These are phyloP conservation scores for Penicillium fuscoglaucum DNA, from an alignment of 2,329 filamentous ascomycete genomes.

Conservation along the genomic window DNA sequence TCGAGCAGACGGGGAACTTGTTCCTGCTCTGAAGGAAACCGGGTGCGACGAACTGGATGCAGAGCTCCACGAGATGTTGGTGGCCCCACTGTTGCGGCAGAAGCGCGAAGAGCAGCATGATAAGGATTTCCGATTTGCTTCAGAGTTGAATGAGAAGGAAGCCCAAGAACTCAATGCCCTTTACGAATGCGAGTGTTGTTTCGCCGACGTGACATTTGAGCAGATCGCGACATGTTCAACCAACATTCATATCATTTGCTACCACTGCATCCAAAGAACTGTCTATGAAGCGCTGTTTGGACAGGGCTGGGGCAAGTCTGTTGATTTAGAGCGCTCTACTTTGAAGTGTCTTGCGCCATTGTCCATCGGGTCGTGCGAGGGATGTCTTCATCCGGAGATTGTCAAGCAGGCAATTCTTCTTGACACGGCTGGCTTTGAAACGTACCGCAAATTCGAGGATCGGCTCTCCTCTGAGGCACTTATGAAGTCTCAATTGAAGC, in stretches of 20 bases:
- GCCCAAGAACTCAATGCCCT: conserved; percentile 43
- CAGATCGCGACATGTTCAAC: conserved; percentile 49
- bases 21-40: conserved; percentile 43
- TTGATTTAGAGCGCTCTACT: conserved; percentile 70
- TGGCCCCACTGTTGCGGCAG: conserved; percentile 40
- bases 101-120: conserved; percentile 39
- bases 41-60: conserved; percentile 46
- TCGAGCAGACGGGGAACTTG: conserved; percentile 30
- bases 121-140: conserved; percentile 41
- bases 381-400: conserved; percentile 68
- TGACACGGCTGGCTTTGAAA: conserved; percentile 68
- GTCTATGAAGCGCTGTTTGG: conserved; percentile 88
- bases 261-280: conserved; percentile 77
- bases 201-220: conserved; percentile 50
- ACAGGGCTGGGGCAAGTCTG: conserved; percentile 82
- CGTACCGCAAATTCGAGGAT: conserved; percentile 73
- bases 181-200: conserved; percentile 53
- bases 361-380: conserved; percentile 65
- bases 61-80: conserved; percentile 42
- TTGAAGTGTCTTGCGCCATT: conserved; percentile 80
- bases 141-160: conserved; percentile 46
- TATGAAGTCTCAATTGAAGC: conserved; percentile 68
- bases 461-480: conserved; percentile 76
- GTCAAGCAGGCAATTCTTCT: conserved; percentile 71
- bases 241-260: conserved; percentile 48